Conservation (phyloP, 768 basidiomycete genomes). For the Suillus subaureus region DNA sequence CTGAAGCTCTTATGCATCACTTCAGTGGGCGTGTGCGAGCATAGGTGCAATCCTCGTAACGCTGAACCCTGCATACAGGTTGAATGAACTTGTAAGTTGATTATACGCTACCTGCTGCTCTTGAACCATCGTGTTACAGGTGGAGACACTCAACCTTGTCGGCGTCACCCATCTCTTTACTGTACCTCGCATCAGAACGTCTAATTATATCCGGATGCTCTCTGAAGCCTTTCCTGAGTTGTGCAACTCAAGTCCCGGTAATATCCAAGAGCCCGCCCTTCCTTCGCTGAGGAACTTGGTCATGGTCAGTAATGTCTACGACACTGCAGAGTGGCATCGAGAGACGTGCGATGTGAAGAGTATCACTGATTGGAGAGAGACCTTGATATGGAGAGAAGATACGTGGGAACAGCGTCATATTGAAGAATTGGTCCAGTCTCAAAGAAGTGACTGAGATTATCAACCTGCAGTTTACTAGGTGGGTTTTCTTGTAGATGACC, state of each 20-base stretch:
- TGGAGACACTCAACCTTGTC: slow-evolving; percentile 60
- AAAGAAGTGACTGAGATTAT: slow-evolving; percentile 71
- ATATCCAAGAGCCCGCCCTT: slow-evolving; percentile 57
- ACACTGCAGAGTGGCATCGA: slow-evolving; percentile 40
- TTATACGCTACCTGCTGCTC: not conserved
- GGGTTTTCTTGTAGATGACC: slow-evolving; percentile 10
- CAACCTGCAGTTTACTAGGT: slow-evolving; percentile 88
- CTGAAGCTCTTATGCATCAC: slow-evolving; percentile 70
- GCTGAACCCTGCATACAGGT: slow-evolving; percentile 78
- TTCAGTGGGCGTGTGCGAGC: slow-evolving; percentile 87
- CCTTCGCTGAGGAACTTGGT: slow-evolving; percentile 67
- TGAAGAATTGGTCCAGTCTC: slow-evolving; percentile 39
- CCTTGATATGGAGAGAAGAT: slow-evolving; percentile 68
- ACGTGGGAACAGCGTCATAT: slow-evolving; percentile 44
- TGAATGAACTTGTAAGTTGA: slow-evolving; percentile 64
- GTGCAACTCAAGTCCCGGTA: slow-evolving; percentile 47
- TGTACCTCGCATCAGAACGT: slow-evolving; percentile 68
- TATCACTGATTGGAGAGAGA: slow-evolving; percentile 71
- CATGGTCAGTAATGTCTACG: slow-evolving; percentile 62
- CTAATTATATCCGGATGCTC: slow-evolving; percentile 65
- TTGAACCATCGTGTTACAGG: slow-evolving; percentile 39
- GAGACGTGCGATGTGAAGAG: slow-evolving; percentile 46
- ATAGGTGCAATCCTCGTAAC: slow-evolving; percentile 85
- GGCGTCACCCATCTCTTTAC: slow-evolving; percentile 71
- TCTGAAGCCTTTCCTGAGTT: slow-evolving; percentile 60